A percentile compares a stretch with the other conserved stretches of the same genome.
These are phyloP conservation scores for Calonectria pseudoreteaudii DNA, from an alignment of 2,329 filamentous ascomycete genomes.

Conservation along the genomic window DNA sequence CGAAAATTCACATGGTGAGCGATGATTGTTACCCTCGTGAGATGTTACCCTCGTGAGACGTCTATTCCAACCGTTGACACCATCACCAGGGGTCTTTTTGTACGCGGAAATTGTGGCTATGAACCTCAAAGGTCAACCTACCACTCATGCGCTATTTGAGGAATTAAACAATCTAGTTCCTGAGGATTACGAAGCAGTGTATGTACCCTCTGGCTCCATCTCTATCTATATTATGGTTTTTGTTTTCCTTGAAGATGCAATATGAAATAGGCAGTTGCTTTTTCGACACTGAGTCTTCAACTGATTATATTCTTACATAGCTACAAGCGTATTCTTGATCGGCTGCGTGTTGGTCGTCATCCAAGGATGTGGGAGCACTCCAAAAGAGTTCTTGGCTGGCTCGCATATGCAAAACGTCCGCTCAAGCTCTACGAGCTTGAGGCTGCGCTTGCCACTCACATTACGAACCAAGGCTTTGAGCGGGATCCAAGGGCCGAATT, in stretches of 20 bases:
- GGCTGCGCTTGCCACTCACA: conserved; percentile 46
- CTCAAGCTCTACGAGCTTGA: conserved; percentile 57
- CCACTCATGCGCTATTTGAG: not conserved
- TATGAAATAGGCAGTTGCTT: not conserved
- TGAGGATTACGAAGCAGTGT: not conserved
- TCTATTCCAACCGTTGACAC: not conserved
- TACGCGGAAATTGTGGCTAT: conserved; percentile 47
- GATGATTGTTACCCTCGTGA: too few species aligned
- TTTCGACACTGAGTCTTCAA: not conserved
- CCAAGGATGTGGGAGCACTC: conserved; percentile 26
- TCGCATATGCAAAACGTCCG: conserved; percentile 53
- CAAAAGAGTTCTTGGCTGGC: conserved; percentile 52
- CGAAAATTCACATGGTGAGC: not conserved
- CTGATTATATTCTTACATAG: conserved; percentile 27
- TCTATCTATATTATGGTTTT: too few species aligned
- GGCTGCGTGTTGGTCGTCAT: not conserved
- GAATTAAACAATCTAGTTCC: conserved; percentile 21
- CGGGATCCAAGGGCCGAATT: conserved; percentile 38
- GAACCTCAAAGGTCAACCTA: conserved; percentile 40
- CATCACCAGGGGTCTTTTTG: conserved; percentile 45
- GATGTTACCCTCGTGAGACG: too few species aligned
- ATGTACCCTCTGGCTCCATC: not conserved
- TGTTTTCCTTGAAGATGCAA: not conserved
- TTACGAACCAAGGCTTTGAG: conserved; percentile 13
- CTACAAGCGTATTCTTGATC: conserved; percentile 44